Conservation (phyloP, 2,329 filamentous ascomycete species). For the Aureobasidium sp. region DNA sequence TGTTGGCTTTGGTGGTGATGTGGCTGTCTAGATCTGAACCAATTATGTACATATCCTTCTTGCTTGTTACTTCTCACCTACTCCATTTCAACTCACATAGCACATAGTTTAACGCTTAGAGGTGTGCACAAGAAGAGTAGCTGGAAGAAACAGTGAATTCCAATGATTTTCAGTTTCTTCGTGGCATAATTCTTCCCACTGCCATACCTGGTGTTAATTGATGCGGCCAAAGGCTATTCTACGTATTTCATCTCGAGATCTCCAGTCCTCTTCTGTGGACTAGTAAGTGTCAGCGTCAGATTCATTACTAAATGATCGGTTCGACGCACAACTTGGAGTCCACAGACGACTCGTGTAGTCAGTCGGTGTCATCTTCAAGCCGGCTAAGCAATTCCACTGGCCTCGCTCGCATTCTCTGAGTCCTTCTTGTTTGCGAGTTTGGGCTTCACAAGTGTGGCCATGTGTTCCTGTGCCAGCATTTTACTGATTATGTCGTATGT, state of each 20-base stretch:
- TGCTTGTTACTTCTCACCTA: background rate
- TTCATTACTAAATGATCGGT: no score
- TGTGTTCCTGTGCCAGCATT: no score
- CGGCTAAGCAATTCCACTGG: no score
- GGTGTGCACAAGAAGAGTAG: background rate
- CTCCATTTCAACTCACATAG: background rate
- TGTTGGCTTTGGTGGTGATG: conserved; percentile 81
- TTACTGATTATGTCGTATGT: no score
- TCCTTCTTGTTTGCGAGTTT: no score
- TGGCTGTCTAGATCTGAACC: conserved; percentile 16
- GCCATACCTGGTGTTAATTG: background rate
- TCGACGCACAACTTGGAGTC: no score
- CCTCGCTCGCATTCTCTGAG: no score
- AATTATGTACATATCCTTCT: background rate
- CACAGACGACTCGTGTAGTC: no score
- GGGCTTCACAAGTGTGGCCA: no score
- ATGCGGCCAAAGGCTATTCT: background rate
- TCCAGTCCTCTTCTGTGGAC: background rate
- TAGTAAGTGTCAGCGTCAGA: background rate
- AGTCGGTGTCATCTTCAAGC: no score
- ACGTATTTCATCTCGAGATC: background rate
- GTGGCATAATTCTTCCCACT: background rate
- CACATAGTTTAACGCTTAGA: background rate
- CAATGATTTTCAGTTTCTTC: no score
- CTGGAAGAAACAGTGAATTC: background rate